phyloP scores from a whole-genome alignment of 2,329 filamentous ascomycete species.

The Cladosporium cucumerinum region DNA sequence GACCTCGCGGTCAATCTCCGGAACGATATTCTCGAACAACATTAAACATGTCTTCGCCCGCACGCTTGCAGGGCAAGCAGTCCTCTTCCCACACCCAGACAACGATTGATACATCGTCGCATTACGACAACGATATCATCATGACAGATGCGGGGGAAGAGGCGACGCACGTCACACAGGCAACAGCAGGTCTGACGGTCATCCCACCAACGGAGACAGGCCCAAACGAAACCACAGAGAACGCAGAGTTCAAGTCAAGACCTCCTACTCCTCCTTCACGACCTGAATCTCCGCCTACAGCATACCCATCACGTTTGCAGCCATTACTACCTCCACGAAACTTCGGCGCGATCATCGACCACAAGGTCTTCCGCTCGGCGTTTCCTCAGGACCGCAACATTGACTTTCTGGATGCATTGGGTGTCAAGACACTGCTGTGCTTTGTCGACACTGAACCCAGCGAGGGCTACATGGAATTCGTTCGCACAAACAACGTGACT shows the following conservation, averaged over 20 bases:
- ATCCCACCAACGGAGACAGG: neutral
- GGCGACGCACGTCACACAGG: neutral
- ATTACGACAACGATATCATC: neutral
- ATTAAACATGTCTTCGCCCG: conserved; percentile 2
- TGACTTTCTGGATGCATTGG: conserved; percentile 62
- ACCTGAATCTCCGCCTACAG: conserved; percentile 8
- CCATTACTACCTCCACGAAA: conserved; percentile 59
- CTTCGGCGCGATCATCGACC: conserved; percentile 70
- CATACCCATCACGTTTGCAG: conserved; percentile 35
- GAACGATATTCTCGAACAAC: neutral
- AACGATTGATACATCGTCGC: neutral
- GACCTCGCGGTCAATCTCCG: neutral
- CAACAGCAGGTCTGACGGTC: neutral
- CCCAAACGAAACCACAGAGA: neutral
- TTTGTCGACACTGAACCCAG: conserved; percentile 49
- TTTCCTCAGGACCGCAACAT: conserved; percentile 73
- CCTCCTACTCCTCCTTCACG: conserved; percentile 28
- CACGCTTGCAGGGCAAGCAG: neutral
- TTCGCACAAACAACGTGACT: conserved; percentile 63
- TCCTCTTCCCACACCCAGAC: neutral
- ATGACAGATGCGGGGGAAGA: conserved; percentile 5
- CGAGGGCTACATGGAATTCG: conserved; percentile 56
- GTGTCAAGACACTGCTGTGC: conserved; percentile 76
- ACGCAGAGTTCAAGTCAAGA: conserved; percentile 21
- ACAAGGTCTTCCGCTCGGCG: conserved; percentile 74